Evolutionary conservation across 2,329 filamentous ascomycete genomes (phyloP), one percentile per base, ranked within the genome.

Genomic region (Colletotrichum sp.): DNA sequence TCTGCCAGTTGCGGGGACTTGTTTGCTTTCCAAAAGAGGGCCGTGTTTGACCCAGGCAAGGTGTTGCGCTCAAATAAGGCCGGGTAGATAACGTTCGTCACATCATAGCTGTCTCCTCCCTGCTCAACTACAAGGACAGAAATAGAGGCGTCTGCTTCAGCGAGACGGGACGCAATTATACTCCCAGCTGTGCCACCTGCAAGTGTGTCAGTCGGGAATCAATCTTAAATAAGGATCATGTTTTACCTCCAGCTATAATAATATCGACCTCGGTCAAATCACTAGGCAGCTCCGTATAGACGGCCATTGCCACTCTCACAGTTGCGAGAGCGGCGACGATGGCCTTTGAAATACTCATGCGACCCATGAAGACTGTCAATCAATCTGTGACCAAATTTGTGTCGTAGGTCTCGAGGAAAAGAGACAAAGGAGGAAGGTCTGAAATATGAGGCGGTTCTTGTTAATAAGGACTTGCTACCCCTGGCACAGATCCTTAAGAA

Each of bases 71-170:
- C 56, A 34, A 77, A 80, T 8, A 81, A 36, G 5, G 78, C 79
- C 1, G 81, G 79, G 13, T 78, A 79, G 28, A 79, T 66, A n/a
- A 83, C 76, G 15, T 75, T 76, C 0, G 79, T 78, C 12, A 80
- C 77, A 8, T 82, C 71, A 10, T 78, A 77, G 27, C 82, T 82
- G 65, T 80, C 79, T 22, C 64, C 75, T 6, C 82, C 82, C 43
- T 75, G 76, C 61, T 84, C 82, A 34, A 83, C 73, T 28, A 83
- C 43, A 6, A 84, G 75, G 9, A 83, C 80, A 2, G 79, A 79
- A 15, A 82, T 55, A n/a, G 58, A 67, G 1, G 82, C 78, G 32
- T 81, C 77, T 6, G 79, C 79, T 55, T 80, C 76, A 6, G 80
- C 78, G 1, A 83, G 77, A 6, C 82, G 76, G 5, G 78, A 76